A percentile compares a stretch with the other conserved stretches of the same genome.
These are phyloP conservation scores for Apium graveolens DNA, from an alignment of 129 eudicot species.

Conservation along the genomic window DNA sequence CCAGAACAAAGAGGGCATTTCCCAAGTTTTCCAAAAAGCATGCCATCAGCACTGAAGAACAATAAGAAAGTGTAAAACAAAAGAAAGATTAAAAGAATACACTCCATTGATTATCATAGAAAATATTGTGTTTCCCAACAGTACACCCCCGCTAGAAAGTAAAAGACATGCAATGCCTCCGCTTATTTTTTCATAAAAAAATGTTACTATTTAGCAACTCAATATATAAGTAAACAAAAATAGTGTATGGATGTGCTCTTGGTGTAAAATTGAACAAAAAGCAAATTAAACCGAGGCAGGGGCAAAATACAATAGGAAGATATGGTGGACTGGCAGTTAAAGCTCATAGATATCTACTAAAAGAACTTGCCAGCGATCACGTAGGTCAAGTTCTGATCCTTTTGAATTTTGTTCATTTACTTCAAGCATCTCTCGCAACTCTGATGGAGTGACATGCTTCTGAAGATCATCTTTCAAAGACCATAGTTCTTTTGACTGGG, in stretches of 20 bases:
- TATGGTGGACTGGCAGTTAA: neutral
- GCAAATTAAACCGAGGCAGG: neutral
- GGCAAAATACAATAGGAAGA: neutral
- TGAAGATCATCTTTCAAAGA: slow-evolving; percentile 80
- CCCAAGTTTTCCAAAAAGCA: slow-evolving; percentile 77
- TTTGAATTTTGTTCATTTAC: slow-evolving; percentile 62
- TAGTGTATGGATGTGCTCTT: neutral
- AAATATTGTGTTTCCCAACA: neutral
- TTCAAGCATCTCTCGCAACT: slow-evolving; percentile 74
- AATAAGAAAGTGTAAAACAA: neutral
- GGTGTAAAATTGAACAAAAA: neutral
- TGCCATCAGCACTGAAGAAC: slow-evolving; percentile 75
- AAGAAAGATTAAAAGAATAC: neutral
- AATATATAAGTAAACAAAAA: neutral
- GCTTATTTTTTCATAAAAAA: neutral
- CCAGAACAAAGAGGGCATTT: slow-evolving; percentile 65
- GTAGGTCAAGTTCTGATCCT: slow-evolving; percentile 78
- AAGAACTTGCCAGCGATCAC: slow-evolving; percentile 72
- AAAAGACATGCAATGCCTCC: neutral
- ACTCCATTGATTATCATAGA: neutral
- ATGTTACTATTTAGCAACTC: neutral
- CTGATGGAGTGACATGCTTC: slow-evolving; percentile 51
- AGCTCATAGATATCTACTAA: slow-evolving; percentile 3
- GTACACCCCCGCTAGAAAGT: no score
- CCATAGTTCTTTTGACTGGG: slow-evolving; percentile 77